phyloP scores from a whole-genome alignment of 73 alveolate species.

The Paramecium tetraurelia region DNA sequence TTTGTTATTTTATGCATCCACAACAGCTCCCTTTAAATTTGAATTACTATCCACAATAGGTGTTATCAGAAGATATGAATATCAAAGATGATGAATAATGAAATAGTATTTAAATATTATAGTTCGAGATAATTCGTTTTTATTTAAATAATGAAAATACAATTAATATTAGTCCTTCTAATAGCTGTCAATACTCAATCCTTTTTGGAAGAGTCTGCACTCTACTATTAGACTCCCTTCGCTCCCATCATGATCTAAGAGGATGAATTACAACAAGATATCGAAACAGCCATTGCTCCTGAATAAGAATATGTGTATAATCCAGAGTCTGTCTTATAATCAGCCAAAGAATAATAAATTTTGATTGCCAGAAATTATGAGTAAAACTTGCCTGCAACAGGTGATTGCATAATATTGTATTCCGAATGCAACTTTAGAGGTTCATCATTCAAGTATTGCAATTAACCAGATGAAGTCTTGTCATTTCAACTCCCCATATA shows the following conservation, averaged over 20 bases:
- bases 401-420: conserved; percentile 9
- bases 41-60: background rate
- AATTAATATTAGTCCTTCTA: background rate
- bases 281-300: background rate
- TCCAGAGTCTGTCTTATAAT: background rate
- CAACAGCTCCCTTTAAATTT: background rate
- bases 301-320: background rate
- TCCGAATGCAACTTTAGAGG: conserved; percentile 29
- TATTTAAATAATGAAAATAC: background rate
- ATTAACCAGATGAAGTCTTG: background rate
- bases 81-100: background rate
- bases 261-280: background rate
- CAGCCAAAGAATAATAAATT: conserved; percentile 1
- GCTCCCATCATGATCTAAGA: conserved; percentile 7
- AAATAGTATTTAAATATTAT: background rate
- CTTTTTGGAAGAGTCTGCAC: background rate
- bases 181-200: background rate
- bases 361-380: conserved; percentile 14
- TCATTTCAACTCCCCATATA: background rate
- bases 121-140: background rate
- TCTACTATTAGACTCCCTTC: background rate
- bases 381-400: conserved; percentile 1
- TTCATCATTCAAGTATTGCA: conserved; percentile 4
- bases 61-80: background rate
- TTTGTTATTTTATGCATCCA: background rate